phyloP scores from a whole-genome alignment of 2,329 filamentous ascomycete species.

The Kalmusia sp. region DNA sequence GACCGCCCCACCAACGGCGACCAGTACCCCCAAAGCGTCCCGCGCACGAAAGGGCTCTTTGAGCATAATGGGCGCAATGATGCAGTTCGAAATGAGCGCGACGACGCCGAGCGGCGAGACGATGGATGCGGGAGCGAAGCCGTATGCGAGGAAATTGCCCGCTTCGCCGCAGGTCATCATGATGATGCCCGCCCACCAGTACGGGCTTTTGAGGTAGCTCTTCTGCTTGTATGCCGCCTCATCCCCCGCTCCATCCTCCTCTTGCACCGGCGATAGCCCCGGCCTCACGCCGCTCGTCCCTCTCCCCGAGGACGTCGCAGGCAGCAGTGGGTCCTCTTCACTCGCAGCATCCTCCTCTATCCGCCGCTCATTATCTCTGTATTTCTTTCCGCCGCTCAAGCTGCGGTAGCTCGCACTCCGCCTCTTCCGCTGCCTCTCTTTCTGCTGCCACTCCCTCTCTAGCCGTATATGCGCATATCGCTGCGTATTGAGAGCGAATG shows the following conservation, averaged over 20 bases:
- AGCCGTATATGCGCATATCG: slow-evolving; percentile 92
- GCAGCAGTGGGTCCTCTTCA: slow-evolving; percentile 45
- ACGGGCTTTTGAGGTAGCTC: slow-evolving; percentile 86
- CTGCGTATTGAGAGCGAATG: slow-evolving; percentile 94
- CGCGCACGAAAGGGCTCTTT: slow-evolving; percentile 86
- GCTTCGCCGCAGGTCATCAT: slow-evolving; percentile 87
- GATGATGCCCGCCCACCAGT: slow-evolving; percentile 95
- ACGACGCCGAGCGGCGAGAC: slow-evolving; percentile 97
- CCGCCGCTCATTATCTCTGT: slow-evolving; percentile 9
- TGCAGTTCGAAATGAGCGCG: slow-evolving; percentile 92
- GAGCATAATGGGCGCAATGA: slow-evolving; percentile 93
- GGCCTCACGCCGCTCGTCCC: slow-evolving; percentile 22
- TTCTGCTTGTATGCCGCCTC: slow-evolving; percentile 59
- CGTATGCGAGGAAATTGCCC: slow-evolving; percentile 96
- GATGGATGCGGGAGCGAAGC: slow-evolving; percentile 96
- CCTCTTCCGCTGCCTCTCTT: slow-evolving; percentile 40
- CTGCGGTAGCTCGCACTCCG: slow-evolving; percentile 6
- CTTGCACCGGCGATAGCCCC: slow-evolving; percentile 5
- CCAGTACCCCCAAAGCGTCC: slow-evolving; percentile 86
- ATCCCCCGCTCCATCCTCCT: slow-evolving; percentile 45
- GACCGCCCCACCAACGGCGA: slow-evolving; percentile 87
- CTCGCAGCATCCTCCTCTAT: slow-evolving; percentile 20
- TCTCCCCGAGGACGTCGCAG: slow-evolving; percentile 7
- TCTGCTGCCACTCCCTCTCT: slow-evolving; percentile 70
- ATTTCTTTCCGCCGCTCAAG: slow-evolving; percentile 4